Evolutionary conservation across 83 land plant genomes (phyloP).

Genomic region (Thuja plicata): DNA sequence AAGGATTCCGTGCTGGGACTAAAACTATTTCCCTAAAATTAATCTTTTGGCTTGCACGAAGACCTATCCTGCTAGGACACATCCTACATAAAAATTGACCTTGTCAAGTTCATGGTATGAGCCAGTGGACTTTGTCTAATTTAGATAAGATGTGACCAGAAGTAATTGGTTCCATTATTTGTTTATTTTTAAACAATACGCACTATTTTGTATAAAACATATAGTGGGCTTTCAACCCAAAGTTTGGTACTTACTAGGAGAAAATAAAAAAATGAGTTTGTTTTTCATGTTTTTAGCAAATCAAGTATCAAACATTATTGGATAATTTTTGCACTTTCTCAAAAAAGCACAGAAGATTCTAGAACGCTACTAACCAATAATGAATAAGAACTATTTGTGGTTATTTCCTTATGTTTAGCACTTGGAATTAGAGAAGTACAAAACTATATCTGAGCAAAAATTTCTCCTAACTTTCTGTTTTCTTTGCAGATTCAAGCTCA

Average conservation of each 20-base stretch:
- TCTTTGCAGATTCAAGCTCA: constrained; percentile 58
- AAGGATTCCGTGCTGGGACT: not conserved
- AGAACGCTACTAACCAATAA: not conserved
- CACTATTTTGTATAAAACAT: not conserved
- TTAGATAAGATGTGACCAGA: not conserved
- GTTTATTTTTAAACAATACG: not conserved
- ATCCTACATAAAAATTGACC: not conserved
- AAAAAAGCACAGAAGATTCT: not conserved
- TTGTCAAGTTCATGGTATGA: not conserved
- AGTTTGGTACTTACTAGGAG: not conserved
- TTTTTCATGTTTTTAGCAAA: not conserved
- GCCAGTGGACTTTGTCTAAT: not conserved
- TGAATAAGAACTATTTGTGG: not conserved
- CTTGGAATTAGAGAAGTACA: not conserved
- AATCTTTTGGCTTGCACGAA: not conserved
- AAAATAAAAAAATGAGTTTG: not conserved
- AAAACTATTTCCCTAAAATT: not conserved
- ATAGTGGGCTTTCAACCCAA: not conserved
- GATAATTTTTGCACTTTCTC: not conserved
- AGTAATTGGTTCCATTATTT: not conserved
- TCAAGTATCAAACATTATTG: not conserved
- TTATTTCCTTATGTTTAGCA: not conserved
- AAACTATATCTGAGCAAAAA: not conserved
- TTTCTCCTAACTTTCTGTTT: not conserved
- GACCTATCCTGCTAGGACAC: not conserved